Base-by-base conservation (phyloP, 1,284 basidiomycete genomes). In the Microbotryum scabiosae region DNA sequence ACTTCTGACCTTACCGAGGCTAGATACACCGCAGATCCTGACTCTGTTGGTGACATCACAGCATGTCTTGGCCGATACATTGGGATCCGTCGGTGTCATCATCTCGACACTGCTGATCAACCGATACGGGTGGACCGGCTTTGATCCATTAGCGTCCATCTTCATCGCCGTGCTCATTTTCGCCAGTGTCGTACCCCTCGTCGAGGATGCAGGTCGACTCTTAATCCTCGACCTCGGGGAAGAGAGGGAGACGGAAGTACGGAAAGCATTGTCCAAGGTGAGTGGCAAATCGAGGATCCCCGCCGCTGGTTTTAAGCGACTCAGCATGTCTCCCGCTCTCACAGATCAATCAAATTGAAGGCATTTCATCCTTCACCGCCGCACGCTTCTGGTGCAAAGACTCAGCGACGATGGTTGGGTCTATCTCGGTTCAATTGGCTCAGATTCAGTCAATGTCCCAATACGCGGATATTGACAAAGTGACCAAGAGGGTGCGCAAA, bases 51-150 rank as follows among this genome's bases (percentile, higher is more conserved):
- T 3, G 25, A 68, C 16, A 67, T 61, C 16, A 18, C 56, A 72
- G 72, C 78, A 79, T 64, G 77, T 79, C 44, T 74, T 79, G 73
- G 78, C 78, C 21, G 78, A 79, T 57, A 79, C 78, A 28, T 72
- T 79, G 21, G 91, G 91, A 50, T 93, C 90, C 12, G 93, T 98
- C 21, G 96, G 96, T n/a, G 96, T 99, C 9, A 98, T 99, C 72
- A 82, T 97, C 57, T 97, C 93, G 25, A 99, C 96, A 4, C 78
- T 98, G 18, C 81, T 98, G 62, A 98, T 99, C 68, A 85, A 94
- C 70, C 86, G 86, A 62, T 98, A 96, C 70, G 94, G 94, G n/a
- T 98, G 93, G 93, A 98, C 96, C 3, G 93, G 93, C 20, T 99
- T 97, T 73, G 96, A 99, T 75, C 96, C 96, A 3, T 92, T 99